Evolutionary conservation across 768 basidiomycete genomes (phyloP).

Genomic region (Podaxis carcinomalis): DNA sequence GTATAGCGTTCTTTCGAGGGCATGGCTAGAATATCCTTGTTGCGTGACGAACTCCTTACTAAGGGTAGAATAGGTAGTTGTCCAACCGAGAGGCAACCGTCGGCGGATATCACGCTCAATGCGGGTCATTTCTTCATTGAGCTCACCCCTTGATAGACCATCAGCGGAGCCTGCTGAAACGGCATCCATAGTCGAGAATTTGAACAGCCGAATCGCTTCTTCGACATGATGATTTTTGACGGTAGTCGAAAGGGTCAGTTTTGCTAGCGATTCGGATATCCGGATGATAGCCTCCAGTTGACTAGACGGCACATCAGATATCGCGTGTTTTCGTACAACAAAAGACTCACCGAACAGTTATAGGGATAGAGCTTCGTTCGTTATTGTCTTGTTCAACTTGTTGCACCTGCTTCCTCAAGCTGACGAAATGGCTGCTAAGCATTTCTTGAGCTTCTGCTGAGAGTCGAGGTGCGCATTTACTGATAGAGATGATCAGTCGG

Average conservation of each 20-base stretch:
- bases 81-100: slow-evolving; percentile 91
- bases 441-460: slow-evolving; percentile 94
- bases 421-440: slow-evolving; percentile 93
- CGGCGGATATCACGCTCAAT: slow-evolving; percentile 87
- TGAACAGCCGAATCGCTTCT: slow-evolving; percentile 97
- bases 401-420: slow-evolving; percentile 88
- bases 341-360: slow-evolving; percentile 81
- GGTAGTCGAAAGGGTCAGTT: slow-evolving; percentile 81
- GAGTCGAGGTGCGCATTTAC: slow-evolving; percentile 94
- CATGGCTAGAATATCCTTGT: slow-evolving; percentile 87
- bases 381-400: slow-evolving; percentile 96
- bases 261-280: slow-evolving; percentile 95
- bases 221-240: slow-evolving; percentile 95
- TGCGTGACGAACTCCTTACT: slow-evolving; percentile 91
- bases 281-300: slow-evolving; percentile 99
- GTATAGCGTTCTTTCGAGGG: slow-evolving; percentile 86
- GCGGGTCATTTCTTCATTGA: slow-evolving; percentile 88
- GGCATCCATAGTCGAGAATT: slow-evolving; percentile 98
- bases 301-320: slow-evolving; percentile 24
- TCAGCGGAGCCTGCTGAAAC: slow-evolving; percentile 93
- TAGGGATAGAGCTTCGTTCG: slow-evolving; percentile 96
- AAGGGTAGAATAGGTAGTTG: slow-evolving; percentile 91
- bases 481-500: slow-evolving; percentile 23
- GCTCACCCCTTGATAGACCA: slow-evolving; percentile 83
- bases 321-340: neutral